Evolutionary conservation across 2,329 filamentous ascomycete species (phyloP), one percentile per base, ranked within the genome.

Genomic region (Epicoccum nigrum): DNA sequence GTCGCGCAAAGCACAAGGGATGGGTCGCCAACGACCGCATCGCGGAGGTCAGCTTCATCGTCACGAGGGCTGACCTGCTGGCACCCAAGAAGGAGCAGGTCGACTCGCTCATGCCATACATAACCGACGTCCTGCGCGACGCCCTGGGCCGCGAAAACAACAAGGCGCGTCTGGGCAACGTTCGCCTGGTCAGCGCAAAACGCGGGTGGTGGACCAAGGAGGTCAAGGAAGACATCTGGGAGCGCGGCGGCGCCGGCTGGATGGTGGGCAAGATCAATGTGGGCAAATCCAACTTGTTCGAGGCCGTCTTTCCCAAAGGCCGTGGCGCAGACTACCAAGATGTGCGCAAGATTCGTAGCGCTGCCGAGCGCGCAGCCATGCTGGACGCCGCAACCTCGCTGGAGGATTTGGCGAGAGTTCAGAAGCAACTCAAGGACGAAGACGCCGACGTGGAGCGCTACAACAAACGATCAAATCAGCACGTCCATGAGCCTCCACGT

Each of bases 201-300:
- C 81, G 90, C 51, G 83, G 83, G 8, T 99, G 95, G 94, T 97
- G 93, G 90, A 96, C 92, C 0, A 88, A 83, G 59, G 80, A 88
- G 41, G 77, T 99, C 47, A 96, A 90, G 71, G 87, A 96, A 61
- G 87, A 92, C 39, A 92, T 99, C 38, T 92, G 86, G 82, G 77
- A 86, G 34, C 84, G 90, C 40, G 92, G 91, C 4, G 93, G 93
- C 4, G 94, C 87, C 13, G 87, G 89, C 13, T 99, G 94, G 93
- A 87, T 99, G 80, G 89, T 99, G 2, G 94, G 94, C n/a, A 97
- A 96, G 73, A 91, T 92, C 56, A 99, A 99, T 68, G 95, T 97
- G 2, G 95, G 94, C 19, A 99, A 99, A 75, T 97, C 93, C 63
- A 88, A 88, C 67, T 82, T 99, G 2, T 96, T 97, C 54, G 87